Conservation (phyloP, 2,329 filamentous ascomycete species). For the Daldinia eschscholtzii region DNA sequence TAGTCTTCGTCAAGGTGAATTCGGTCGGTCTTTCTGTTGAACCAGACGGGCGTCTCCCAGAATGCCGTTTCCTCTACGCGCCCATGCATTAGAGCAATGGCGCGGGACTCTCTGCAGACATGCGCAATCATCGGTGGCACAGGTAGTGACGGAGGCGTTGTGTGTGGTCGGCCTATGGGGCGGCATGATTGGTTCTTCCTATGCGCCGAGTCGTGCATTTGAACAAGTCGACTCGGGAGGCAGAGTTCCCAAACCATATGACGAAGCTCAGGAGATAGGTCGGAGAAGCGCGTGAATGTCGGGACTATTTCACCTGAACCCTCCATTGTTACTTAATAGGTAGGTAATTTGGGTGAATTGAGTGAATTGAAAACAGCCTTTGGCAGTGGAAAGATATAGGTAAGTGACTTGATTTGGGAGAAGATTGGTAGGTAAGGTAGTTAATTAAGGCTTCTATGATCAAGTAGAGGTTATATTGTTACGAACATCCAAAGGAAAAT, state of each 20-base stretch:
- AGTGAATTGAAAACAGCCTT: too few species aligned
- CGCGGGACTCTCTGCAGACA: not conserved
- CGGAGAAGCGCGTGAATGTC: not conserved
- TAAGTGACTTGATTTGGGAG: not conserved
- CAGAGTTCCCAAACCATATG: not conserved
- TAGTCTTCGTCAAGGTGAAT: not conserved
- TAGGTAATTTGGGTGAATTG: not conserved
- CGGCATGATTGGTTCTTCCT: not conserved
- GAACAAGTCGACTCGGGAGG: not conserved
- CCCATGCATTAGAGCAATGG: not conserved
- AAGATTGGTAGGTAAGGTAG: not conserved
- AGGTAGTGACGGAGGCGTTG: not conserved
- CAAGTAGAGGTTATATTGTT: not conserved
- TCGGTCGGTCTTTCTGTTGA: not conserved
- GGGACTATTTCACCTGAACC: not conserved
- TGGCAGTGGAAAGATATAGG: not conserved
- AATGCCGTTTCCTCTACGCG: not conserved
- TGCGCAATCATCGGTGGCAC: not conserved
- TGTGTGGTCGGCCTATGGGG: not conserved
- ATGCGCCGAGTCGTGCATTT: not conserved
- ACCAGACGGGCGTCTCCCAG: not conserved
- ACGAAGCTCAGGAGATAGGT: not conserved
- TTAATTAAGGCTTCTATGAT: not conserved
- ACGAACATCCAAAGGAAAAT: too few species aligned
- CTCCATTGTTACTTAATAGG: not conserved